phyloP scores from a whole-genome alignment of 2,329 filamentous ascomycete genomes.

The Fusarium anthophilum region DNA sequence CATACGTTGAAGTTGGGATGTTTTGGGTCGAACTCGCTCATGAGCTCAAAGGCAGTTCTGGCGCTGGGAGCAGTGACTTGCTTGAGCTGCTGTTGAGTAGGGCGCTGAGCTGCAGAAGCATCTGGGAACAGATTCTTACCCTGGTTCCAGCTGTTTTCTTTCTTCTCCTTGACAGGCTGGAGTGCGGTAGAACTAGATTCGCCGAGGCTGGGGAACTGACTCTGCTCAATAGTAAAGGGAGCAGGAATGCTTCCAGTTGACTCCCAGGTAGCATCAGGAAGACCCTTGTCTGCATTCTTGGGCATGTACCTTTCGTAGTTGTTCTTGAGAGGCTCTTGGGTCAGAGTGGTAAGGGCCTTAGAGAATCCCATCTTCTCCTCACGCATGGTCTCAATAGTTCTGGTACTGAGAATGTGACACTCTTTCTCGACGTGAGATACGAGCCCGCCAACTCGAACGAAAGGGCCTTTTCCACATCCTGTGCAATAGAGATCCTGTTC shows the following conservation, averaged over 20 bases:
- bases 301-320: constrained; percentile 44
- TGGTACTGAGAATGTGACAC: constrained; percentile 50
- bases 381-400: constrained; percentile 47
- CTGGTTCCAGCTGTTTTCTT: constrained; percentile 20
- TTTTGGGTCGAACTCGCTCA: constrained; percentile 55
- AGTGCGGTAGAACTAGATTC: not conserved
- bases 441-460: constrained; percentile 49
- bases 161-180: constrained; percentile 5
- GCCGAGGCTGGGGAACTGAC: constrained; percentile 30
- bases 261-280: not conserved
- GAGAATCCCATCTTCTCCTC: constrained; percentile 51
- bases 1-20: constrained; percentile 57
- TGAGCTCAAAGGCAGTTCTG: constrained; percentile 8
- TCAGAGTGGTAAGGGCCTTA: constrained; percentile 41
- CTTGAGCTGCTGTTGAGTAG: constrained; percentile 32
- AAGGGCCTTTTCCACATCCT: constrained; percentile 53
- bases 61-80: constrained; percentile 19
- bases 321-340: constrained; percentile 41
- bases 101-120: constrained; percentile 29
- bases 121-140: constrained; percentile 39
- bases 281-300: not conserved
- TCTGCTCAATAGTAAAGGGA: constrained; percentile 10
- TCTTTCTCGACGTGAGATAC: constrained; percentile 58
- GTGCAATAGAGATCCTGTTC: constrained; percentile 57
- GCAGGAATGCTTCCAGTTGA: not conserved